phyloP scores from a whole-genome alignment of 495 filamentous ascomycete species.

The Astrocystis sublimbata region DNA sequence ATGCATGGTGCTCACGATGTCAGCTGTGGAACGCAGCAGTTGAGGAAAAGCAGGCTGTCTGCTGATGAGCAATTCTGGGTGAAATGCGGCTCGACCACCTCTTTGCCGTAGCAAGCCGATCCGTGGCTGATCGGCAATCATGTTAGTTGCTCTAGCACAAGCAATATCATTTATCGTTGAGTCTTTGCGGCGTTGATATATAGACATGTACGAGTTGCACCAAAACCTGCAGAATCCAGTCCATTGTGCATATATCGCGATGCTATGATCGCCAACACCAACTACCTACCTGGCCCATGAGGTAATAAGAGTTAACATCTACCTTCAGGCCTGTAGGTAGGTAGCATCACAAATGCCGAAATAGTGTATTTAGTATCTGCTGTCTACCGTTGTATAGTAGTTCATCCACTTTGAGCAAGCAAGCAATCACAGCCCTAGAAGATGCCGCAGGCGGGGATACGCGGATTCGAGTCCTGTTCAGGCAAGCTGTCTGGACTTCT shows the following conservation, averaged over 20 bases:
- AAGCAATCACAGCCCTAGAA: constrained; percentile 3
- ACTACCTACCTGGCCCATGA: no score
- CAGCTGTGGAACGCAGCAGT: constrained; percentile 14
- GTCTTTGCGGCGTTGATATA: background rate
- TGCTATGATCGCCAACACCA: background rate
- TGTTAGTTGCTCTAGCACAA: background rate
- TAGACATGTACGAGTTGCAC: background rate
- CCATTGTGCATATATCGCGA: constrained; percentile 1
- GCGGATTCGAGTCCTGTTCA: background rate
- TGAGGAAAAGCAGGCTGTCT: constrained; percentile 8
- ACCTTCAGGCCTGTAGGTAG: no score
- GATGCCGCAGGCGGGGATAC: constrained; percentile 1
- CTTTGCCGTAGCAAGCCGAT: background rate
- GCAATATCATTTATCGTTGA: background rate
- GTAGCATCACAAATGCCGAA: no score
- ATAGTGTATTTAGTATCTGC: no score
- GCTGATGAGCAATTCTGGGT: background rate
- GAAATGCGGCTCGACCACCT: background rate
- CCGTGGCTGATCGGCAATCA: background rate
- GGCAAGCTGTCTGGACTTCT: constrained; percentile 9
- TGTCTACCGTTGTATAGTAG: background rate
- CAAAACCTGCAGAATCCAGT: background rate
- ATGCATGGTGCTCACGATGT: constrained; percentile 14
- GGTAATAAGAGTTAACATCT: background rate
- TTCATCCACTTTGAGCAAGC: constrained; percentile 11